These are phyloP conservation scores for Penicillium olsonii DNA, from an alignment of 2,329 filamentous ascomycete species.

Conservation along the genomic window DNA sequence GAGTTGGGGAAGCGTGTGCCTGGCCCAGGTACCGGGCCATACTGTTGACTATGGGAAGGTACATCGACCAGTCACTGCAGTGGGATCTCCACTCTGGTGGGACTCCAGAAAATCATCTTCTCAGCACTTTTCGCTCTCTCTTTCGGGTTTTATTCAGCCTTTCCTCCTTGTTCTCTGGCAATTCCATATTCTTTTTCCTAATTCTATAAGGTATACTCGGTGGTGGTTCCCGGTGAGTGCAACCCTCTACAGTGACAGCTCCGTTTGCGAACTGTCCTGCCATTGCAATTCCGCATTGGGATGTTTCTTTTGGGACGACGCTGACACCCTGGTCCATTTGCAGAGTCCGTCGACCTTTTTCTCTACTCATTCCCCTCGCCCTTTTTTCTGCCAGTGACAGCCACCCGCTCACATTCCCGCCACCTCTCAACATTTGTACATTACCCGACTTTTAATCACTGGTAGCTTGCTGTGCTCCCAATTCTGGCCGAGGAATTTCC, in stretches of 20 bases:
- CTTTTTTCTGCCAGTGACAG: conserved; percentile 10
- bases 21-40: conserved; percentile 16
- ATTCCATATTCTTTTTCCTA: conserved; percentile 4
- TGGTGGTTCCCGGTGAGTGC: conserved; percentile 21
- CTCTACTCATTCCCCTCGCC: not conserved
- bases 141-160: not conserved
- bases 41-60: conserved; percentile 15
- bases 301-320: not conserved
- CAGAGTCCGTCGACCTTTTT: conserved; percentile 1
- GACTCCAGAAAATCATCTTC: conserved; percentile 18
- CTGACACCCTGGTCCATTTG: conserved; percentile 2
- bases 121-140: conserved; percentile 24
- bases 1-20: conserved; percentile 24
- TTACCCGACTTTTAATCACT: conserved; percentile 10
- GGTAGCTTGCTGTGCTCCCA: conserved; percentile 9
- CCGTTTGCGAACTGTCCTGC: conserved; percentile 11
- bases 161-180: not conserved
- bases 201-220: not conserved
- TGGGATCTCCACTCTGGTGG: conserved; percentile 20
- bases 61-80: conserved; percentile 3
- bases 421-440: conserved; percentile 20
- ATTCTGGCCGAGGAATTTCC: conserved; percentile 27
- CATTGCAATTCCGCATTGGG: conserved; percentile 11
- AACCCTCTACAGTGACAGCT: not conserved
- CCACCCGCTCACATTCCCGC: conserved; percentile 16